Conservation (phyloP, 2,329 filamentous ascomycete genomes). For the Tympanopsis confertula region DNA sequence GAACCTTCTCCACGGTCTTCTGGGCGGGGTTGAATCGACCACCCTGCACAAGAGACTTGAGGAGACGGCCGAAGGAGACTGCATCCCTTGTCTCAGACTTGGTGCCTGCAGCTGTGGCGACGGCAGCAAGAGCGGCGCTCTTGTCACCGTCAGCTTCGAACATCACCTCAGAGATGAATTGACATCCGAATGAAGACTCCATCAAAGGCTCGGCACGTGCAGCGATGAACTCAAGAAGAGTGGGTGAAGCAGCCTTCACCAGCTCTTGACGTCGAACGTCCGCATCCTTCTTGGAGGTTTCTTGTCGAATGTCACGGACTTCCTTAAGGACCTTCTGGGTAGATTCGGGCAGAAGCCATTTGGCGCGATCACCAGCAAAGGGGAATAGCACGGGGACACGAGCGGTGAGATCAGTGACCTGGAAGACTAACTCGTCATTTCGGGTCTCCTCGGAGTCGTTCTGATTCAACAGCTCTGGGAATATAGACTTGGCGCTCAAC, state of each 20-base stretch:
- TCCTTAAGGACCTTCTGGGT: conserved; percentile 61
- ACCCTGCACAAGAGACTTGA: conserved; percentile 83
- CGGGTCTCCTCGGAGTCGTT: conserved; percentile 39
- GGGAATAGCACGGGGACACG: conserved; percentile 67
- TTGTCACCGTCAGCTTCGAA: conserved; percentile 69
- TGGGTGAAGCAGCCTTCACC: conserved; percentile 59
- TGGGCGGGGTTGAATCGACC: conserved; percentile 70
- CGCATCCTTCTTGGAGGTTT: conserved; percentile 86
- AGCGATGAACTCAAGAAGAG: conserved; percentile 63
- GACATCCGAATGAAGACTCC: conserved; percentile 70
- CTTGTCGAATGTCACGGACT: conserved; percentile 65
- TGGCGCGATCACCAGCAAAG: conserved; percentile 52
- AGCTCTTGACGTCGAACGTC: conserved; percentile 67
- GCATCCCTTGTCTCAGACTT: conserved; percentile 31
- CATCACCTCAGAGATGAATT: conserved; percentile 73
- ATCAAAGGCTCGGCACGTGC: conserved; percentile 58
- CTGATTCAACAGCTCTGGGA: conserved; percentile 73
- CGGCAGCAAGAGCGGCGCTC: conserved; percentile 57
- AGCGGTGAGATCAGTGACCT: conserved; percentile 54
- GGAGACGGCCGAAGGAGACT: conserved; percentile 63
- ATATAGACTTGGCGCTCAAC: conserved; percentile 72
- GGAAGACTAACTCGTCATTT: conserved; percentile 50
- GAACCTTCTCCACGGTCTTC: conserved; percentile 58
- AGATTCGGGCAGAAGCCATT: conserved; percentile 46
- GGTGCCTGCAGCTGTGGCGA: conserved; percentile 51